A percentile compares a stretch with the other conserved stretches of the same genome.
phyloP scores from a whole-genome alignment of 495 filamentous ascomycete species.

The Copromyces sp. region DNA sequence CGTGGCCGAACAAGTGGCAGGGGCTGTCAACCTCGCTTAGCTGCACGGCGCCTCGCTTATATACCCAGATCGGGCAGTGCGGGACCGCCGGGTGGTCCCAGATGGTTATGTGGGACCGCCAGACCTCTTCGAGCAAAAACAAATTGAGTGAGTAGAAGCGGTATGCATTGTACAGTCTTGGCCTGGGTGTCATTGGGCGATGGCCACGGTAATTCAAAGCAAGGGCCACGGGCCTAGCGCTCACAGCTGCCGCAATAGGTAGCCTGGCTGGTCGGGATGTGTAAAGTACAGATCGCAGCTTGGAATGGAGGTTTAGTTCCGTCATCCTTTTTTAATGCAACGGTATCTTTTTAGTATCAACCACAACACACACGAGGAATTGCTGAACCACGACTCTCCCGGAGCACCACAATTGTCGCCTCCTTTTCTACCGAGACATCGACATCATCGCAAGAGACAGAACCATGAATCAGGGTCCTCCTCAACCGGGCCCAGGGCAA shows the following conservation, averaged over 20 bases:
- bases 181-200: neutral
- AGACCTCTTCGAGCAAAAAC: too few relatives aligned
- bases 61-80: too few relatives aligned
- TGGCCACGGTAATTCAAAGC: neutral
- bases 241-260: neutral
- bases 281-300: constrained; percentile 1
- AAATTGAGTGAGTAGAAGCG: too few relatives aligned
- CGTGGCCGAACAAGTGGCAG: too few relatives aligned
- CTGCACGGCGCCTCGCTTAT: too few relatives aligned
- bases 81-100: too few relatives aligned
- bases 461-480: constrained; percentile 5
- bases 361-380: neutral
- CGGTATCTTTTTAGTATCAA: neutral
- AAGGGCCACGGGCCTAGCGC: neutral
- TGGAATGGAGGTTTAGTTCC: neutral
- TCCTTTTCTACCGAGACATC: neutral
- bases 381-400: neutral
- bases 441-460: neutral
- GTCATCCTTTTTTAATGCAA: constrained; percentile 1
- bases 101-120: too few relatives aligned
- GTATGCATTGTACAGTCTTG: neutral
- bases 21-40: too few relatives aligned
- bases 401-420: neutral
- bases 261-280: neutral
- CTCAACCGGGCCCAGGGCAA: constrained; percentile 14